Conservation (phyloP, 768 basidiomycete species). For the Hortiboletus campestris region DNA sequence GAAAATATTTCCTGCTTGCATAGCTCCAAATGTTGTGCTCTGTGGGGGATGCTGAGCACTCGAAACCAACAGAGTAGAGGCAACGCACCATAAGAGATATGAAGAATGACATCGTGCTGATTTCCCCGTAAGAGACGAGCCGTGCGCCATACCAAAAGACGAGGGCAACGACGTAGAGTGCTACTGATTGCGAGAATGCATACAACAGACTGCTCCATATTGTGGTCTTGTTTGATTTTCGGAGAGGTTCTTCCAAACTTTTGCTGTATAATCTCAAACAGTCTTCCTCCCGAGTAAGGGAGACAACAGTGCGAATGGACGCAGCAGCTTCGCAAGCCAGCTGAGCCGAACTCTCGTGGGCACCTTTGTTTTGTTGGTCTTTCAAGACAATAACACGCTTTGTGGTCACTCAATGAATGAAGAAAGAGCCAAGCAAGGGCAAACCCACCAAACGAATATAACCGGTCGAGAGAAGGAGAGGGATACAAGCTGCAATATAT, state of each 20-base stretch:
- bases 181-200: conserved; percentile 69
- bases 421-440: neutral
- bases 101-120: conserved; percentile 69
- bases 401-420: conserved; percentile 2
- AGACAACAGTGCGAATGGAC: conserved; percentile 87
- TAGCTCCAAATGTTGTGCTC: conserved; percentile 74
- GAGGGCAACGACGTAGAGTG: conserved; percentile 81
- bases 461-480: conserved; percentile 66
- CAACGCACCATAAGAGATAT: conserved; percentile 71
- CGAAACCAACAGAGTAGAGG: neutral
- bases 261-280: conserved; percentile 63
- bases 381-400: conserved; percentile 85
- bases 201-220: conserved; percentile 66
- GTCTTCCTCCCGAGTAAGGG: conserved; percentile 83
- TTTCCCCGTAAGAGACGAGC: conserved; percentile 55
- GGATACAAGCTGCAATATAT: conserved; percentile 52
- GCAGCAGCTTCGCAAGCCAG: conserved; percentile 90
- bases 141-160: conserved; percentile 75
- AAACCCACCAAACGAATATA: conserved; percentile 74
- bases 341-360: conserved; percentile 81
- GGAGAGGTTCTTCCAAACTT: conserved; percentile 71
- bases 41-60: conserved; percentile 23
- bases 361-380: conserved; percentile 75
- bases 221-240: conserved; percentile 60
- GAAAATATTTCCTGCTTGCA: conserved; percentile 86